Conservation (phyloP, 2,329 filamentous ascomycete genomes). For the Trichoderma koningii region DNA sequence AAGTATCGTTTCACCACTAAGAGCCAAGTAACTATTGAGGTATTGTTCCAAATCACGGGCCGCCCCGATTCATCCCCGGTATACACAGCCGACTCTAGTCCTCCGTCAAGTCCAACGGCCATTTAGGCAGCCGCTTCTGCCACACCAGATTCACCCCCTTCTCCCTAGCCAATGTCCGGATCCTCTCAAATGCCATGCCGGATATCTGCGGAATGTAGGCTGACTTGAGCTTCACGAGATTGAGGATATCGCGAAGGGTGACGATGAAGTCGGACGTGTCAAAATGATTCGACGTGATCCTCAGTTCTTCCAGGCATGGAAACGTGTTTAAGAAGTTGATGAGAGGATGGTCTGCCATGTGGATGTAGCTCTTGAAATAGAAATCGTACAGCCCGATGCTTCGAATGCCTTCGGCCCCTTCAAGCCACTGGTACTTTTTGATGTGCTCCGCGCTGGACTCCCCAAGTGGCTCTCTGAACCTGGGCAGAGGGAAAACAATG, state of each 20-base stretch:
- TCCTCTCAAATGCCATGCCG: slow-evolving; percentile 38
- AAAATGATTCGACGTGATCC: slow-evolving; percentile 40
- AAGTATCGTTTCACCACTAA: no score
- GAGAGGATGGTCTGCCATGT: slow-evolving; percentile 38
- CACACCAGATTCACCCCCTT: slow-evolving; percentile 38
- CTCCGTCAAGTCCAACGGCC: slow-evolving; percentile 37
- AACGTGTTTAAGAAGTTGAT: slow-evolving; percentile 42
- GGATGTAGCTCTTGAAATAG: slow-evolving; percentile 38
- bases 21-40: no score
- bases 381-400: slow-evolving; percentile 43
- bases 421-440: slow-evolving; percentile 40
- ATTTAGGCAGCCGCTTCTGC: slow-evolving; percentile 36
- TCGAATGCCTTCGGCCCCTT: slow-evolving; percentile 39
- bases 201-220: slow-evolving; percentile 40
- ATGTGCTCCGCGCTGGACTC: slow-evolving; percentile 37
- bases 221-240: slow-evolving; percentile 37
- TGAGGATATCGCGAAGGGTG: slow-evolving; percentile 39
- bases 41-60: no score
- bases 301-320: slow-evolving; percentile 42
- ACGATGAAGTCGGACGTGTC: slow-evolving; percentile 36
- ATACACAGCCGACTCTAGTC: not conserved
- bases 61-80: no score
- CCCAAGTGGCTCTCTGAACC: slow-evolving; percentile 33
- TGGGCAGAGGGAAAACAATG: slow-evolving; percentile 40
- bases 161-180: slow-evolving; percentile 33